These are phyloP conservation scores for Knoxdaviesia proteae DNA, from an alignment of 2,329 filamentous ascomycete species.

Conservation along the genomic window DNA sequence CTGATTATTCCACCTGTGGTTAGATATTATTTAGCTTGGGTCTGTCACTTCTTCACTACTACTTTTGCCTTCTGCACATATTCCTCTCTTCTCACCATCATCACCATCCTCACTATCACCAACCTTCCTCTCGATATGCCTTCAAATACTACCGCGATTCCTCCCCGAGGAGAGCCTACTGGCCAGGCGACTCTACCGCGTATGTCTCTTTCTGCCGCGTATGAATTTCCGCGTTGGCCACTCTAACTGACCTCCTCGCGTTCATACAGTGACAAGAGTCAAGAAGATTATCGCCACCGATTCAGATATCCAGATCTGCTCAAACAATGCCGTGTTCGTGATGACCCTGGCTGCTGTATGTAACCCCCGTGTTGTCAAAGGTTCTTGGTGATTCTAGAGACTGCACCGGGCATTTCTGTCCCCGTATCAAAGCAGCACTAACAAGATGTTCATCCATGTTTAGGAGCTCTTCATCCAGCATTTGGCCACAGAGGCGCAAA, in stretches of 20 bases:
- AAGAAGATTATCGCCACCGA: constrained; percentile 90
- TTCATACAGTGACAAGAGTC: constrained; percentile 57
- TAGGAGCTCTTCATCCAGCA: constrained; percentile 94
- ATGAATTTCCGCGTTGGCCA: not conserved
- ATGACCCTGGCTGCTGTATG: constrained; percentile 74
- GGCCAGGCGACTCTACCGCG: constrained; percentile 70
- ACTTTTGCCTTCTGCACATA: no score
- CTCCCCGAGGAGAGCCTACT: constrained; percentile 52
- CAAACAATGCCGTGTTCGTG: constrained; percentile 83
- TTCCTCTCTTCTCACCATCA: no score
- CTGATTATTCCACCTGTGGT: no score
- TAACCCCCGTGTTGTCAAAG: constrained; percentile 1
- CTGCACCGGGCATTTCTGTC: no score
- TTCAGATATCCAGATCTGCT: constrained; percentile 66
- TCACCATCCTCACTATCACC: no score
- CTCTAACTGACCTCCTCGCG: constrained; percentile 1
- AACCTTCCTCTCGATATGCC: constrained; percentile 37
- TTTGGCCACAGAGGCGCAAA: constrained; percentile 65
- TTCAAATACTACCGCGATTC: constrained; percentile 71
- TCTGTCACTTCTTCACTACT: no score
- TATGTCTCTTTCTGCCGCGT: constrained; percentile 23
- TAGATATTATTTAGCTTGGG: no score
- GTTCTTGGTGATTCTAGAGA: not conserved
- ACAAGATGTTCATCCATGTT: not conserved
- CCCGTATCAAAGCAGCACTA: no score